Evolutionary conservation across 176 grass and related monocot genomes (phyloP).

Genomic region (Aegilops umbellulata): DNA sequence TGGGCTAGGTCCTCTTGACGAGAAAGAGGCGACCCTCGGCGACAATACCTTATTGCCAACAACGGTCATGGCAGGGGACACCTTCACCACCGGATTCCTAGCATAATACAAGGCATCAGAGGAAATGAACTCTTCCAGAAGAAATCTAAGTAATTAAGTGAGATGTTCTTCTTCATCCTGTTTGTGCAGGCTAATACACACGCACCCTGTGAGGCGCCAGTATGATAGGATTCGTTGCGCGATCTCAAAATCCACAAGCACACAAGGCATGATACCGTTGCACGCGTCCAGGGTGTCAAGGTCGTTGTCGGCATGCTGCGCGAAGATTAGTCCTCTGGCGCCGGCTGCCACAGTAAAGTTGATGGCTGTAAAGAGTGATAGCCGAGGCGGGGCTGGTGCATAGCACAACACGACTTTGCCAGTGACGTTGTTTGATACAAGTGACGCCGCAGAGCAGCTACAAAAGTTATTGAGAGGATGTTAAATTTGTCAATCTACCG

Average conservation of each 20-base stretch:
- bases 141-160: too few species aligned
- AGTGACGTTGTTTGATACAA: too few species aligned
- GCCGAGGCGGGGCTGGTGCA: not conserved
- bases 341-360: rapidly evolving
- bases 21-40: not conserved
- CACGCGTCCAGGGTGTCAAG: not conserved
- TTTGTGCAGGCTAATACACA: too few species aligned
- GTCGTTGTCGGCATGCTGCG: not conserved
- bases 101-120: not conserved
- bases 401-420: too few species aligned
- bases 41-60: not conserved
- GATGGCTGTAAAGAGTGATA: rapidly evolving
- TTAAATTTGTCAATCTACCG: too few species aligned
- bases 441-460: too few species aligned
- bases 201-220: too few species aligned
- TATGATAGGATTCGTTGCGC: not conserved
- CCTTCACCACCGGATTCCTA: not conserved
- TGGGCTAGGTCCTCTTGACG: conserved; percentile 3
- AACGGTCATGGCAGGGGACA: not conserved
- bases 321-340: too few species aligned
- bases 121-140: too few species aligned
- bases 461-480: too few species aligned
- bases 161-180: too few species aligned
- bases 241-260: conserved; percentile 2
- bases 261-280: not conserved